A percentile compares a stretch with the other conserved stretches of the same genome.
These are phyloP conservation scores for Earliella scabrosa DNA, from an alignment of 1,284 basidiomycete genomes.

Conservation along the genomic window DNA sequence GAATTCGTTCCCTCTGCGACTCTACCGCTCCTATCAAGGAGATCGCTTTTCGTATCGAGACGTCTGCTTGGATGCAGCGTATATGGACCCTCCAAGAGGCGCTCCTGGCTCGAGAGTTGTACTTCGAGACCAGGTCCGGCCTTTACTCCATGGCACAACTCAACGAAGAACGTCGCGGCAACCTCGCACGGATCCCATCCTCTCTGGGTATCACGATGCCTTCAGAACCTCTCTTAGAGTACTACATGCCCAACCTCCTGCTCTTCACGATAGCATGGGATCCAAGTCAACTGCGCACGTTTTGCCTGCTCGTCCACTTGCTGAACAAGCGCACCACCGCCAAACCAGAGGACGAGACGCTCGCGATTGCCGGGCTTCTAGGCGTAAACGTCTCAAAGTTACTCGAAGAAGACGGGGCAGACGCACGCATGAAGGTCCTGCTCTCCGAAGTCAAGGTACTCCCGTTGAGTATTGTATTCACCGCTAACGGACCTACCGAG, in stretches of 20 bases:
- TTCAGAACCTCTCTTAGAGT: background rate
- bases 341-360: conserved; percentile 16
- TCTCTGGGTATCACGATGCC: conserved; percentile 3
- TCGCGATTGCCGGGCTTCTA: conserved; percentile 14
- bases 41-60: conserved; percentile 15
- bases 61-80: conserved; percentile 23
- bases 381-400: conserved; percentile 3
- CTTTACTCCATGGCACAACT: conserved; percentile 29
- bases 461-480: background rate
- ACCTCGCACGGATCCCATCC: conserved; percentile 17
- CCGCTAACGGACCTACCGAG: no score
- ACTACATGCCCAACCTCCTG: background rate
- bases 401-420: background rate
- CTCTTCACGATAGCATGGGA: background rate
- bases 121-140: conserved; percentile 12
- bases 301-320: background rate
- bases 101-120: conserved; percentile 17
- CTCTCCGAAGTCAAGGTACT: background rate
- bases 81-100: conserved; percentile 27
- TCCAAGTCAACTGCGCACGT: background rate
- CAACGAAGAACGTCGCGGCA: background rate
- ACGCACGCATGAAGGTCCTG: conserved; percentile 1
- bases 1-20: conserved; percentile 11
- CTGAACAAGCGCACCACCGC: conserved; percentile 10
- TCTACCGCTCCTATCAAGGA: background rate